Percentiles rank a stretch among this genome's conserved stretches.
Conservation (phyloP, 1,284 basidiomycete genomes). For the Earliella scabrosa region DNA sequence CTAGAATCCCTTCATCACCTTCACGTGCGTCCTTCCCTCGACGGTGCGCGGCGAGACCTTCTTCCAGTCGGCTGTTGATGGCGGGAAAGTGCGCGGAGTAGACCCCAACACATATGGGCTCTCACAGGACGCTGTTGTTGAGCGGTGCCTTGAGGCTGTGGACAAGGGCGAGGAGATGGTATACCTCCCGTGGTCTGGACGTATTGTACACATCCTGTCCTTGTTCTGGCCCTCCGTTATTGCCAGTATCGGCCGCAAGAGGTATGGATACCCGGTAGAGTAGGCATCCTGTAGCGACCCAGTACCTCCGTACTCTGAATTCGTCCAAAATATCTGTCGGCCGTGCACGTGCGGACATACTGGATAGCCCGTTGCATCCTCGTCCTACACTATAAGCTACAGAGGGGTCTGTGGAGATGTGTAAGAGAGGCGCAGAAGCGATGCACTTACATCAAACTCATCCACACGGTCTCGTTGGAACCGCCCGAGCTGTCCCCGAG, state of each 20-base stretch:
- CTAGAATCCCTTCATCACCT: conserved; percentile 69
- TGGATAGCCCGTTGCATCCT: no score
- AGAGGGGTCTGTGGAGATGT: no score
- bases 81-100: conserved; percentile 50
- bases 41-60: conserved; percentile 75
- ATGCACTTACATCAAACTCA: no score
- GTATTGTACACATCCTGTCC: conserved; percentile 53
- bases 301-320: no score
- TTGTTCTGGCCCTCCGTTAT: conserved; percentile 64
- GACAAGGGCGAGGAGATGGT: conserved; percentile 58
- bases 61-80: conserved; percentile 74
- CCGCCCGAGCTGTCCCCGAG: no score
- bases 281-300: no score
- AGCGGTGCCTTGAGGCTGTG: conserved; percentile 57
- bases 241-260: conserved; percentile 56
- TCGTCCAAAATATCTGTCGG: no score
- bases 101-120: conserved; percentile 58
- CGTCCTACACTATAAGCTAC: no score
- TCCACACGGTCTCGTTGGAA: no score
- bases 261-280: conserved; percentile 46
- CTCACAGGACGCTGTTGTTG: conserved; percentile 56
- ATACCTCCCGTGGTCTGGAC: conserved; percentile 50
- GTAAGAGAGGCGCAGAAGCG: no score
- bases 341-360: no score
- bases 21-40: conserved; percentile 59